phyloP scores from a whole-genome alignment of 495 filamentous ascomycete genomes.

The Penicillium cinerascens region DNA sequence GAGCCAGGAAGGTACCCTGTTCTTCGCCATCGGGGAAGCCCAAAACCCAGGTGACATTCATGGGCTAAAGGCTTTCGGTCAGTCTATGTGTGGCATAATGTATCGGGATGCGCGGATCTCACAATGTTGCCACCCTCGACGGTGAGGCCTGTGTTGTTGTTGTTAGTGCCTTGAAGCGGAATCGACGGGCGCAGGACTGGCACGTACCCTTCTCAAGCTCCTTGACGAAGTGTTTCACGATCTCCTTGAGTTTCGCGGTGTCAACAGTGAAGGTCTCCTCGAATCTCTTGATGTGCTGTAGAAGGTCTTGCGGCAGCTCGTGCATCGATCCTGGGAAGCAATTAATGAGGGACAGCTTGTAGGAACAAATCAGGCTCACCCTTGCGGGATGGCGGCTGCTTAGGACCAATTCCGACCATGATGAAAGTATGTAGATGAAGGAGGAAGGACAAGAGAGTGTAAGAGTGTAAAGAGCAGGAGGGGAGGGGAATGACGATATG shows the following conservation, averaged over 20 bases:
- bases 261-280: conserved; percentile 85
- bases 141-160: conserved; percentile 58
- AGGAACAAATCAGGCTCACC: conserved; percentile 49
- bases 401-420: conserved; percentile 75
- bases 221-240: conserved; percentile 81
- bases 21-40: conserved; percentile 86
- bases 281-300: conserved; percentile 77
- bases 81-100: neutral
- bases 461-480: conserved; percentile 1
- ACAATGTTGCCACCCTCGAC: conserved; percentile 92
- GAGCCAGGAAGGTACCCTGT: conserved; percentile 83
- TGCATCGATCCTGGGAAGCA: conserved; percentile 62
- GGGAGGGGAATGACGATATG: conserved; percentile 21
- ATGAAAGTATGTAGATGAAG: conserved; percentile 29
- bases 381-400: conserved; percentile 70
- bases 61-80: conserved; percentile 59
- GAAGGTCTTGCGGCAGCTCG: conserved; percentile 79
- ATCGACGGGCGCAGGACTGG: neutral
- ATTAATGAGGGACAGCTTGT: conserved; percentile 13
- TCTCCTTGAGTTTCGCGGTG: conserved; percentile 74
- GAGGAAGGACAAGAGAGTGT: neutral
- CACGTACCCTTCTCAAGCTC: conserved; percentile 81
- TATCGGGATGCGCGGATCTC: conserved; percentile 30
- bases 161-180: conserved; percentile 1
- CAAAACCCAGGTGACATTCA: conserved; percentile 99